Evolutionary conservation across 148 eudicot species (phyloP), one percentile per base, ranked within the genome.

Genomic region (Chenopodium berlandieri): DNA sequence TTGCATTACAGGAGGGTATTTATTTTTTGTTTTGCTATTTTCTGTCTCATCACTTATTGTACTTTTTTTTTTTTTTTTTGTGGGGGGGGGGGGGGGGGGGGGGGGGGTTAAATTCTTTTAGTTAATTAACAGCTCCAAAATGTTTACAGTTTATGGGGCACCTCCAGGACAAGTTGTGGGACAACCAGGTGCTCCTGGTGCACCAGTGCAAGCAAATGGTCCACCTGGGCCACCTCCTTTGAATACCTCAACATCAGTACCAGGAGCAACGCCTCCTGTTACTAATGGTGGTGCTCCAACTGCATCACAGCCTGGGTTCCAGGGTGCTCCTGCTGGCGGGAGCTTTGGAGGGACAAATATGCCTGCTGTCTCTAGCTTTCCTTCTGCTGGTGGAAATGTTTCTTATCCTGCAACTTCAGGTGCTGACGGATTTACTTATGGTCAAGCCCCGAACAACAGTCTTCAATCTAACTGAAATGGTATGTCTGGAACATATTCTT

Each of bases 141-240:
- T 73, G 22, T 79, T 32, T 25, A 30, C 86, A 93, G 95, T 79
- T 34, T 92, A 88, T 71, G 83, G 83, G 17, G 27, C 83, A 66
- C 83, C 81, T 78, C 91, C 92, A 16, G 81, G 73, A 27, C 92
- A 88, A 40, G 82, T 88, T 82, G 75, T 83, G 4, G 87, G 81
- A 68, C 90, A 90, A 73, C 89, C 89, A 3, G 92, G 90, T 86
- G 86, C 86, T 47, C 89, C 94, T n/a, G 74, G 77, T 32, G 70
- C 88, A 74, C 89, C 93, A 37, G 60, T 64, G 67, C 92, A 88
- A 80, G 25, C 78, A 78, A 87, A 86, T 74, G 88, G 89, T 60
- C 86, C 22, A 5, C 90, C 88, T 34, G 85, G 87, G 71, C 91
- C 87, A 17, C 91, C 90, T 67, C 66, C 89, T 30, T 60, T 80